Percentiles rank a stretch among this genome's conserved stretches.
Conservation (phyloP, 1,284 basidiomycete genomes). For the Ustanciosporium gigantosporum region DNA sequence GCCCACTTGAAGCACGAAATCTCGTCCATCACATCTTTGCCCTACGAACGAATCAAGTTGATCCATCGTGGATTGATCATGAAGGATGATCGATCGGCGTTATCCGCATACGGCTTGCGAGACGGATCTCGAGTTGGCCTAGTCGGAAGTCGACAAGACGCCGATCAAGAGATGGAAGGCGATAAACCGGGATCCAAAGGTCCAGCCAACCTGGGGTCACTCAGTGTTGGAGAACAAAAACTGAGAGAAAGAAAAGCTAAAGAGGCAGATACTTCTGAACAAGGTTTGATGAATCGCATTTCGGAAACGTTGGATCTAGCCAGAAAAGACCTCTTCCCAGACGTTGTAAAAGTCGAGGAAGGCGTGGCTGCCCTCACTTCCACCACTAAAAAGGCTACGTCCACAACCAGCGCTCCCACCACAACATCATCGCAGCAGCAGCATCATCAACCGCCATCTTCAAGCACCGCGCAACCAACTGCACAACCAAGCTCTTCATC, state of each 20-base stretch:
- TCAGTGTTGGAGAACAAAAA: conserved; percentile 34
- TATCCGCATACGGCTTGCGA: conserved; percentile 43
- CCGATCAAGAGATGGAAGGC: no score
- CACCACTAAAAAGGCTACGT: background rate
- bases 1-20: conserved; percentile 50
- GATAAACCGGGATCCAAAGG: conserved; percentile 36
- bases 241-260: conserved; percentile 27
- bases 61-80: conserved; percentile 50
- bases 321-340: conserved; percentile 43
- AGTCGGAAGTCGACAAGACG: conserved; percentile 36
- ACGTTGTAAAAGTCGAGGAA: conserved; percentile 45
- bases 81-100: conserved; percentile 49
- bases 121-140: conserved; percentile 52
- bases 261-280: conserved; percentile 34
- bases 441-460: background rate
- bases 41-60: conserved; percentile 47
- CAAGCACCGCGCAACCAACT: no score
- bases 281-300: conserved; percentile 43
- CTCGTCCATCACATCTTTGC: conserved; percentile 45
- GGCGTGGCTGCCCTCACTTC: conserved; percentile 5
- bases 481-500: background rate
- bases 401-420: background rate
- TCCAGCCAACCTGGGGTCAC: no score
- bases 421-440: background rate
- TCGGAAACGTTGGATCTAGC: conserved; percentile 29